Conservation (phyloP, 1,139 yeast genomes). For the Yamadazyma mexicana region DNA sequence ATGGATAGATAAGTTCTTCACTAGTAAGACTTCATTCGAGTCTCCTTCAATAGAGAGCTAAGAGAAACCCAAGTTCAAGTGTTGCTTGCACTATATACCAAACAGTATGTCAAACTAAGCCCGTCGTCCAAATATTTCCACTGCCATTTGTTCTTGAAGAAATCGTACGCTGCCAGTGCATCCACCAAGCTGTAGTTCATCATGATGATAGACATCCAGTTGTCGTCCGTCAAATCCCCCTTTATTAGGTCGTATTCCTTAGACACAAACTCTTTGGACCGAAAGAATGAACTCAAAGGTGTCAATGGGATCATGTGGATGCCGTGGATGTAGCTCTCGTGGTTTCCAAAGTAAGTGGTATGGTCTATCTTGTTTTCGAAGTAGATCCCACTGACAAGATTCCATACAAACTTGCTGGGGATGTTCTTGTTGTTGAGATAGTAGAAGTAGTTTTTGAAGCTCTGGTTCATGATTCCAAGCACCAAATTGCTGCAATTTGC, state of each 20-base stretch:
- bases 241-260: slow-evolving; percentile 74
- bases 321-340: slow-evolving; percentile 82
- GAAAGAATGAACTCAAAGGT: slow-evolving; percentile 78
- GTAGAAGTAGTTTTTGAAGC: slow-evolving; percentile 57
- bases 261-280: slow-evolving; percentile 64
- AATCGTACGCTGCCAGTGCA: slow-evolving; percentile 18
- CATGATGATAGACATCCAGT: slow-evolving; percentile 25
- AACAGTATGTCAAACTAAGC: slow-evolving; percentile 24
- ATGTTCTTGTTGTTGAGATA: slow-evolving; percentile 50
- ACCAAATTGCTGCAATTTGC: slow-evolving; percentile 67
- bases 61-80: slow-evolving; percentile 4
- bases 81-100: slow-evolving; percentile 22
- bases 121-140: slow-evolving; percentile 20
- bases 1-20: no score
- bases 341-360: slow-evolving; percentile 78
- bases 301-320: slow-evolving; percentile 91
- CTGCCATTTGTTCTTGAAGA: slow-evolving; percentile 15
- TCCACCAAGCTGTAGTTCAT: slow-evolving; percentile 24
- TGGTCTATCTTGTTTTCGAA: slow-evolving; percentile 84
- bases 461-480: slow-evolving; percentile 56
- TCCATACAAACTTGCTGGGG: slow-evolving; percentile 54
- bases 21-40: no score
- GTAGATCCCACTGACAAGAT: slow-evolving; percentile 67
- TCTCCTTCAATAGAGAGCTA: no score
- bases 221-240: slow-evolving; percentile 14